These are phyloP conservation scores for Vigna radiata DNA, from an alignment of 306 rosid species.

Conservation along the genomic window DNA sequence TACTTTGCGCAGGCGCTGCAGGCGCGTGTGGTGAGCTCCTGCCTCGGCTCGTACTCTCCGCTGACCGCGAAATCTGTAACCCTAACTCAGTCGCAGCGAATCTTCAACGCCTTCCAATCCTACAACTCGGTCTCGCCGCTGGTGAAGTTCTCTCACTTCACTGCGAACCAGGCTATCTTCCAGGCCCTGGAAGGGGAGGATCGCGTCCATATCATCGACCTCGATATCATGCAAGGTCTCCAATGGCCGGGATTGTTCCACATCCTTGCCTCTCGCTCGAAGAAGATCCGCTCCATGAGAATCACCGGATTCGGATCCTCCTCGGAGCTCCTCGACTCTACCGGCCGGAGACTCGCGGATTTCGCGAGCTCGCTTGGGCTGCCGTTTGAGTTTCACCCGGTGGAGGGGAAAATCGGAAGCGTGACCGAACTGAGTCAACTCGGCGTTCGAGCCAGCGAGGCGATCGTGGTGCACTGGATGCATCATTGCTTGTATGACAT, in stretches of 20 bases:
- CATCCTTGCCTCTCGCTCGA: conserved; percentile 86
- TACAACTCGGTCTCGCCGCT: conserved; percentile 89
- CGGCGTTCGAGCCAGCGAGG: conserved; percentile 67
- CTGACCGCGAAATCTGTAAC: conserved; percentile 59
- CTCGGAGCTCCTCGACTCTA: conserved; percentile 76
- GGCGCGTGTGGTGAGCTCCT: conserved; percentile 88
- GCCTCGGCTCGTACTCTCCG: conserved; percentile 73
- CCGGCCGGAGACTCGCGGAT: conserved; percentile 89
- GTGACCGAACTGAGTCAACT: conserved; percentile 75
- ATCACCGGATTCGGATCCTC: conserved; percentile 96
- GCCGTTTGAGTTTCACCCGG: conserved; percentile 84
- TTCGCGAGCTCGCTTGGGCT: conserved; percentile 82
- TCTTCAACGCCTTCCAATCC: conserved; percentile 84
- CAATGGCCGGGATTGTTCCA: conserved; percentile 99
- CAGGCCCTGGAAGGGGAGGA: conserved; percentile 94
- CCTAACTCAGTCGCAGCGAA: conserved; percentile 69
- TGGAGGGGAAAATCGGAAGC: conserved; percentile 92
- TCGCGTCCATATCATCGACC: conserved; percentile 89
- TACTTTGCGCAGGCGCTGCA: conserved; percentile 90
- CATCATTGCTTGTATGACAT: conserved; percentile 93
- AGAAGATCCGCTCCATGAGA: conserved; percentile 82
- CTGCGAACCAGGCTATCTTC: conserved; percentile 96
- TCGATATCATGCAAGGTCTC: conserved; percentile 98
- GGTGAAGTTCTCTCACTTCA: conserved; percentile 96
- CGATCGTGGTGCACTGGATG: conserved; percentile 96